phyloP scores from a whole-genome alignment of 1,139 yeast species.

The Pichia sp. region DNA sequence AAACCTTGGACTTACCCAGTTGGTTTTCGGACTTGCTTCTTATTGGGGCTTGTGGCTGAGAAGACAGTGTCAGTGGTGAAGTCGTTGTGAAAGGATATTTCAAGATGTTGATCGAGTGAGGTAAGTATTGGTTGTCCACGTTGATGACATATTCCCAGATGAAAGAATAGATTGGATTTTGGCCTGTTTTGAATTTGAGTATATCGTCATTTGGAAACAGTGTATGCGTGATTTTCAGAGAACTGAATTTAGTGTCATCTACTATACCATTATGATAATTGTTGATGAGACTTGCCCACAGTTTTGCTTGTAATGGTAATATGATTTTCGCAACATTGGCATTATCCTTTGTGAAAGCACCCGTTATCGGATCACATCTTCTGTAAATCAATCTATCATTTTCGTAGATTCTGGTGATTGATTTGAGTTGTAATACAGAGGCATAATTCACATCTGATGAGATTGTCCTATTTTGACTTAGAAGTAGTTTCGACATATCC shows the following conservation, averaged over 20 bases:
- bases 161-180: slow-evolving; percentile 27
- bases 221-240: slow-evolving; percentile 29
- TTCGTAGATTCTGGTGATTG: slow-evolving; percentile 28
- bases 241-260: slow-evolving; percentile 21
- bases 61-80: not conserved
- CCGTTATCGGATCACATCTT: slow-evolving; percentile 33
- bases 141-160: slow-evolving; percentile 31
- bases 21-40: slow-evolving; percentile 1
- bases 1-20: not conserved
- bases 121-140: slow-evolving; percentile 18
- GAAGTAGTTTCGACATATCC: slow-evolving; percentile 21
- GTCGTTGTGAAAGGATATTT: not conserved
- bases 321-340: slow-evolving; percentile 24
- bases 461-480: not conserved
- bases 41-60: not conserved
- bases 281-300: slow-evolving; percentile 33
- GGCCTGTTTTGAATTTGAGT: slow-evolving; percentile 14
- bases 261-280: slow-evolving; percentile 33
- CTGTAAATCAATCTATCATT: slow-evolving; percentile 22
- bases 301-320: slow-evolving; percentile 32
- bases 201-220: slow-evolving; percentile 30
- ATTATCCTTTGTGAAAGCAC: slow-evolving; percentile 22
- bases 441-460: slow-evolving; percentile 19
- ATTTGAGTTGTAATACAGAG: slow-evolving; percentile 28
- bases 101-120: slow-evolving; percentile 25